Conservation (phyloP, 2,329 filamentous ascomycete species). For the Escovopsis sp. region DNA sequence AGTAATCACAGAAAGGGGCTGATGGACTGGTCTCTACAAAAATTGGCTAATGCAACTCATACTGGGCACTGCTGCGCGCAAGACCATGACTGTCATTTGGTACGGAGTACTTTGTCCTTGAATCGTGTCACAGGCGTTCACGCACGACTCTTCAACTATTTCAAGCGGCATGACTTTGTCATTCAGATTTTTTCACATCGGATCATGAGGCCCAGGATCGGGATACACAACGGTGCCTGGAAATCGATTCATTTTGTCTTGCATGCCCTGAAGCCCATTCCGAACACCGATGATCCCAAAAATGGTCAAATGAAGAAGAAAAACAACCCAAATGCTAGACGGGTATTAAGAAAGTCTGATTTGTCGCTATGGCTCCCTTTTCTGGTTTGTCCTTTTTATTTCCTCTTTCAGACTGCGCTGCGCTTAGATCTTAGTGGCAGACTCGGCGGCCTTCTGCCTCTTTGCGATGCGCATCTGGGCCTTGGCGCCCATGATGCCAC, state of each 20-base stretch:
- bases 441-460: conserved; percentile 88
- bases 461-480: conserved; percentile 63
- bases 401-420: too few species aligned
- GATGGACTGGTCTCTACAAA: too few species aligned
- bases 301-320: conserved; percentile 8
- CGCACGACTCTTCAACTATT: too few species aligned
- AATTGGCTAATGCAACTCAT: too few species aligned
- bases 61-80: too few species aligned
- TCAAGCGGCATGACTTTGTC: too few species aligned
- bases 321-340: conserved; percentile 19
- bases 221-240: conserved; percentile 16
- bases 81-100: too few species aligned
- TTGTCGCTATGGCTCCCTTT: too few species aligned
- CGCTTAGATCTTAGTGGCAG: conserved; percentile 93
- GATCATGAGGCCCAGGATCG: conserved; percentile 1
- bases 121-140: too few species aligned
- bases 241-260: conserved; percentile 24
- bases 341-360: conserved; percentile 19
- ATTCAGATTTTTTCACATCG: conserved; percentile 2
- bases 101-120: too few species aligned
- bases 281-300: conserved; percentile 22
- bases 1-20: too few species aligned
- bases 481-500: conserved; percentile 98
- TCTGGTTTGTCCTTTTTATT: too few species aligned
- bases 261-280: conserved; percentile 23